Base-by-base conservation (phyloP, 805 yeast species). In the Kluyveromyces wickerhamii region DNA sequence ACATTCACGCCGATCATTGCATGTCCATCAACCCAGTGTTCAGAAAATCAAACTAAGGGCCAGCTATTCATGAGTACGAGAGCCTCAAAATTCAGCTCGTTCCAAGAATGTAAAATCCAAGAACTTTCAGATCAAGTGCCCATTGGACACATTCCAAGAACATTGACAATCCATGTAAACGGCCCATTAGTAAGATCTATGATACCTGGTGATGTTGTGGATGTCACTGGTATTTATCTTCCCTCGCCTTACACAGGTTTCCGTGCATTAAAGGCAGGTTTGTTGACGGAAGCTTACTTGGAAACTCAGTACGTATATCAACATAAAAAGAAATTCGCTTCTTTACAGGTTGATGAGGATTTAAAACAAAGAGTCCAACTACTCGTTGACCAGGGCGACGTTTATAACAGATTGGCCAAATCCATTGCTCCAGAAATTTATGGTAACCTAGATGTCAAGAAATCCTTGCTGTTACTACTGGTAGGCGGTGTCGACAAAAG, bases 361-460 rank as follows among this genome's bases (percentile, higher is more conserved):
- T 67, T 74, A 11, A 74, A 72, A 40, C 64, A 55, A 7, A 71
- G 73, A 42, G 77, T 92, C 35, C 61, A 65, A 21, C 62, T 60
- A 19, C 63, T 89, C 33, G 67, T 74, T 29, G 45, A 60, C 1
- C 66, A 71, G 25, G 94, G 92, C 17, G 77, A 79, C 42, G 74
- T 81, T 22, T 92, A 92, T 62, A 79, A 80, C 35, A 71, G 79
- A 42, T 65, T 92, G 40, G 84, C 98, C 8, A 67, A 70, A 48
- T 84, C 95, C 0, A 89, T 92, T 59, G 98, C 99, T 1, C 99
- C 99, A 0, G 98, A 92, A 64, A 92, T 92, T 54, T 92, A 69
- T 51, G 98, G 98, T 23, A 95, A 92, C 54, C 66, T 74, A 25
- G 98, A 92, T 58, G 87, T 92, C 38, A 92, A 92, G 60, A 92